Evolutionary conservation across 768 basidiomycete species (phyloP), one percentile per base, ranked within the genome.

Genomic region (Rhodocollybia butyracea): DNA sequence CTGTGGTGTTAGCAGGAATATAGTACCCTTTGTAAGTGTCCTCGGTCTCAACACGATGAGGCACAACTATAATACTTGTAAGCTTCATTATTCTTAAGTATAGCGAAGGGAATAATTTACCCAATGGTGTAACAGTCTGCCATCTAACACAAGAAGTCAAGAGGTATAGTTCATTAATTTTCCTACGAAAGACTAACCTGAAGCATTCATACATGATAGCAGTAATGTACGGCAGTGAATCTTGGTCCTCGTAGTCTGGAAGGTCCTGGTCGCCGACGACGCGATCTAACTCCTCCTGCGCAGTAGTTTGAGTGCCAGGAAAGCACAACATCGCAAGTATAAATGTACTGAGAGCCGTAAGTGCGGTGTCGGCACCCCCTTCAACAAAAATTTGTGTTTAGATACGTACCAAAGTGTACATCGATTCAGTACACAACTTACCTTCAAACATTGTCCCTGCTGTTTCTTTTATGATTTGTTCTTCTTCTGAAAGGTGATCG

Each of bases 1-100:
- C 61, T 43, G 66, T 66, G n/a, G 73, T 67, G 13, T 68, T 68
- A 3, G 64, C 68, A n/a, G 68, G 68, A 38, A 69, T 69, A 53
- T 68, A 66, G 50, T 67, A 69, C 32, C 64, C 68, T 21, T 64
- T 43, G 41, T 69, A 70, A 32, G 48, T 46, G 55, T 70, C 69
- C 39, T 69, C 67, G 41, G 61, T 63, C 51, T 68, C 70, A 50
- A 65, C 68, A 60, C 66, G 69, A 40, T 69, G 68, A 32, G 68
- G 69, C 50, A 69, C 22, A 19, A 46, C 55, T 40, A 47, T 3
- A 27, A 19, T 21, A 34, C 10, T 13, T 17, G 45, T n/a, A 34
- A 24, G 26, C 1, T 13, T 34, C 24, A 5, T 38, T 19, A 39
- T 19, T 10, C 5, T 19, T 6, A 39, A 5, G 2, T 17, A n/a